phyloP scores from a whole-genome alignment of 2,329 filamentous ascomycete genomes.

The Plenodomus tracheiphilus region DNA sequence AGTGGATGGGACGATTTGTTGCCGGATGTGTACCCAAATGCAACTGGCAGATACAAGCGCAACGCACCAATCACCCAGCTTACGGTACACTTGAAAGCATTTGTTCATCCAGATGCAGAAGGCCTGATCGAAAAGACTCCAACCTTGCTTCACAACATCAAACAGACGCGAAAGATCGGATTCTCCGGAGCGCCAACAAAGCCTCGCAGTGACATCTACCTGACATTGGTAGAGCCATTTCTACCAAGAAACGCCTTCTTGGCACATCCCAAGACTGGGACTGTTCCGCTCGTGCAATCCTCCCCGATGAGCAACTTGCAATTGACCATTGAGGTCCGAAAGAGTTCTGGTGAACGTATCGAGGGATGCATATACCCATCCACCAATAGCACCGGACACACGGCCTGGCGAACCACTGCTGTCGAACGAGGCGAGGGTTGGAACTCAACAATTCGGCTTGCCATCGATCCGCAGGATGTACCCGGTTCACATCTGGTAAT shows the following conservation, averaged over 20 bases:
- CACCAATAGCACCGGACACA: conserved; percentile 76
- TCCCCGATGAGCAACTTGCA: conserved; percentile 76
- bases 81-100: conserved; percentile 77
- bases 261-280: conserved; percentile 76
- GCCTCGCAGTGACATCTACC: conserved; percentile 89
- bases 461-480: conserved; percentile 78
- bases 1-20: conserved; percentile 76
- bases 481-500: conserved; percentile 83
- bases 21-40: conserved; percentile 65
- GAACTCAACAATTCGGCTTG: conserved; percentile 85
- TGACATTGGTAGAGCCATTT: conserved; percentile 80
- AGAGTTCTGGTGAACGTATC: conserved; percentile 75
- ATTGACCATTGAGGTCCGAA: conserved; percentile 84
- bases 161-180: conserved; percentile 83
- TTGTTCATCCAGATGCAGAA: conserved; percentile 77
- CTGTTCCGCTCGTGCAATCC: conserved; percentile 69
- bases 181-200: conserved; percentile 91
- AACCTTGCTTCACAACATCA: conserved; percentile 79
- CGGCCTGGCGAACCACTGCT: conserved; percentile 85
- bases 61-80: conserved; percentile 74
- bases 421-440: conserved; percentile 78
- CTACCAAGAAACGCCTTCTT: conserved; percentile 69
- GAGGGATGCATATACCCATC: conserved; percentile 86
- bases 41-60: conserved; percentile 73
- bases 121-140: conserved; percentile 82